phyloP scores from a whole-genome alignment of 768 basidiomycete species.

The Auriculariales sp. region DNA sequence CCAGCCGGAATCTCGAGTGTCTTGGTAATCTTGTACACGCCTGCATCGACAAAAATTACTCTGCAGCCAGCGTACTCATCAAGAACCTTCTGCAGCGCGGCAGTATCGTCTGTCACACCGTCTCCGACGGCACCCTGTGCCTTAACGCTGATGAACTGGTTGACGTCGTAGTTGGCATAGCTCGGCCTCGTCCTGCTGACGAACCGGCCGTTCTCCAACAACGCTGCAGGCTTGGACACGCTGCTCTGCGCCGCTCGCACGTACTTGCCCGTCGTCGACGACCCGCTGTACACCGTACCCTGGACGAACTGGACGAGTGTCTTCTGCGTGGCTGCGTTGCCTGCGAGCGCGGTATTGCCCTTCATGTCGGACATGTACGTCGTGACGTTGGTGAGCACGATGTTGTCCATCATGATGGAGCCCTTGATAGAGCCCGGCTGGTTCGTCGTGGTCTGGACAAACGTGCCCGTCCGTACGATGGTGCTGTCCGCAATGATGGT shows the following conservation, averaged over 20 bases:
- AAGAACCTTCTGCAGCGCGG: conserved; percentile 10
- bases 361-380: conserved; percentile 4
- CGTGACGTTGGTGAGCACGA: conserved; percentile 8
- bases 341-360: conserved; percentile 7
- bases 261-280: neutral
- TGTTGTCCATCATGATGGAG: conserved; percentile 9
- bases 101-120: conserved; percentile 11
- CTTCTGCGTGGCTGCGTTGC: conserved; percentile 5
- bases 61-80: conserved; percentile 8
- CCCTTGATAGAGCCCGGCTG: conserved; percentile 4
- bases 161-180: conserved; percentile 5
- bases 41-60: conserved; percentile 12
- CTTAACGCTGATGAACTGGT: conserved; percentile 9
- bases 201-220: conserved; percentile 6
- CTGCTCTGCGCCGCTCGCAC: conserved; percentile 1
- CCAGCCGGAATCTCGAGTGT: conserved; percentile 11
- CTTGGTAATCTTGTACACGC: conserved; percentile 6
- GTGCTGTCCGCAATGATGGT: conserved; percentile 4
- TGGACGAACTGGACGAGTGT: conserved; percentile 9
- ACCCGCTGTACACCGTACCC: conserved; percentile 9
- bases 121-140: conserved; percentile 9
- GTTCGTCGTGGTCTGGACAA: conserved; percentile 8
- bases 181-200: neutral
- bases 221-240: conserved; percentile 5
- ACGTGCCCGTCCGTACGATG: conserved; percentile 7